Percentiles rank a stretch among this genome's conserved stretches.
These are phyloP conservation scores for Malus hybrid DNA, from an alignment of 331 rosid genomes.

Conservation along the genomic window DNA sequence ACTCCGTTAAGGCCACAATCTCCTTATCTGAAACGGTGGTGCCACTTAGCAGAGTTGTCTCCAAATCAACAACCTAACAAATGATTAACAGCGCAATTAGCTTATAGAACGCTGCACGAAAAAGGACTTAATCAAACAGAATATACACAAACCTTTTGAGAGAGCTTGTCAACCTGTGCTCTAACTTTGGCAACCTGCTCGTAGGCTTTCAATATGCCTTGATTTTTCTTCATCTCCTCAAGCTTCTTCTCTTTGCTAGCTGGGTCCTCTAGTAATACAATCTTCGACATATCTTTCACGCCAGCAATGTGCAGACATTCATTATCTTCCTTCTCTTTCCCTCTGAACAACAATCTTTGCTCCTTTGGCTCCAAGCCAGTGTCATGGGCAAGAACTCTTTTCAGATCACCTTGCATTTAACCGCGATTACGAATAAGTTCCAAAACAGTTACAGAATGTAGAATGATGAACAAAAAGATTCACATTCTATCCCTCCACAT, in stretches of 20 bases:
- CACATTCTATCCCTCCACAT: neutral
- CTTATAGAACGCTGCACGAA: neutral
- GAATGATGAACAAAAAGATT: neutral
- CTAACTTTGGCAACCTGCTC: constrained; percentile 29
- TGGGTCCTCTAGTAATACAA: constrained; percentile 64
- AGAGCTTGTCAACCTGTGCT: constrained; percentile 49
- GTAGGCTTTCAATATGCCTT: constrained; percentile 26
- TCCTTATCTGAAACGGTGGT: constrained; percentile 37
- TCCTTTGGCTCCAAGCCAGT: constrained; percentile 59
- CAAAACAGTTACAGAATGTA: neutral
- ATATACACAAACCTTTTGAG: constrained; percentile 40
- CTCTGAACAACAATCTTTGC: constrained; percentile 58
- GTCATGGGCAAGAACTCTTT: constrained; percentile 34
- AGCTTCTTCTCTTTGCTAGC: constrained; percentile 64
- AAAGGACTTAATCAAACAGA: neutral
- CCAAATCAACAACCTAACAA: constrained; percentile 42
- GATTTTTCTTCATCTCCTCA: constrained; percentile 41
- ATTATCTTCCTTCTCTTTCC: constrained; percentile 66
- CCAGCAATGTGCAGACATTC: constrained; percentile 65
- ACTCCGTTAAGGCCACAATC: constrained; percentile 40
- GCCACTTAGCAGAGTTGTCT: constrained; percentile 29
- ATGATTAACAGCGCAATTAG: neutral
- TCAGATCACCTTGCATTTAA: constrained; percentile 50
- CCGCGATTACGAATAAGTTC: constrained; percentile 18
- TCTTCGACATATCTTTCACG: constrained; percentile 48